Evolutionary conservation across 805 yeast genomes (phyloP), one percentile per base, ranked within the genome.

Genomic region (Suhomyces kilbournensis): DNA sequence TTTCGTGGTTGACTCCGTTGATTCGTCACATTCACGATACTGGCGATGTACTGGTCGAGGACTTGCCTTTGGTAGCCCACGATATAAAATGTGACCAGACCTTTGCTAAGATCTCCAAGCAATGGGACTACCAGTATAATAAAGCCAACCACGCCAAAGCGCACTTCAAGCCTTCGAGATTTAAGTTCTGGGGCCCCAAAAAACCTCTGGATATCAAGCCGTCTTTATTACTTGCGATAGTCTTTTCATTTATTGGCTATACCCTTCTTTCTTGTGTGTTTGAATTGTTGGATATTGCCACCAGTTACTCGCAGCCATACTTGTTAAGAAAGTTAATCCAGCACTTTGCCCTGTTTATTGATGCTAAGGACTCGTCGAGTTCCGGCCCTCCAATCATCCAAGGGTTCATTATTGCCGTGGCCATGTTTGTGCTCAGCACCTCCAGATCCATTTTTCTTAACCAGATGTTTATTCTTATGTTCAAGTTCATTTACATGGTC

Each of bases 281-380:
- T 9, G 67, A 67, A 34, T 28, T 65, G 20, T 44, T 61, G 25
- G 72, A 67, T 48, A 64, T 64, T 15, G 17, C 56, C 2, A 58
- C 59, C 14, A 59, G 61, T 20, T 55, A 65, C 44, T 47, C 65
- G 20, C 64, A 62, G 44, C 74, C 76, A 4, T 71, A 66, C 55
- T 53, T 71, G 22, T 63, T 71, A 43, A 66, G 63, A 53, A 53
- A 54, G 28, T 65, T 71, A 48, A 67, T 71, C 32, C 49, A 60
- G 23, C 69, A 60, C 59, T 66, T 69, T 49, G 49, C 59, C 19
- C 54, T 52, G 7, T 56, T 51, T 28, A 57, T 51, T 17, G 49
- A 51, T n/a, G 25, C 57, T 4, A 46, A n/a, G 22, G 28, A 6
- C 6, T 2, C 8, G 7, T 2, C 15, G 4, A 7, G 14, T 22